Evolutionary conservation across 371 early-diverging fungal genomes (phyloP).

Genomic region (Mortierella sp.): DNA sequence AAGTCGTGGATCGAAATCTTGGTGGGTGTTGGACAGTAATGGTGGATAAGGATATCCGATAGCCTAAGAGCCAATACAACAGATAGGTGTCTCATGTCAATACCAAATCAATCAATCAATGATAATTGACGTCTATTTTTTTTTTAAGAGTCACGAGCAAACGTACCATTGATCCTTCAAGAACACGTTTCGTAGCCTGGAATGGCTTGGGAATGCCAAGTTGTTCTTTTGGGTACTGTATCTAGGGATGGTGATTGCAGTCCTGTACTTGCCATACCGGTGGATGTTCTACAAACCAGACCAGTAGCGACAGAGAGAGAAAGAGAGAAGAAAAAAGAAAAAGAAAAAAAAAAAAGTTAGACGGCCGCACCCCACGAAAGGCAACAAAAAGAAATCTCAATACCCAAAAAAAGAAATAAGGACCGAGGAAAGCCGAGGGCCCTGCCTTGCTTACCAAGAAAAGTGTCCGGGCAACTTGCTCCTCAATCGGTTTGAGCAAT

Average conservation of each 20-base stretch:
- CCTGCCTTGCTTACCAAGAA: conserved; percentile 63
- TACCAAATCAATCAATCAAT: no score
- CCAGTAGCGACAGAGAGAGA: background rate
- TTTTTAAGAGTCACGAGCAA: no score
- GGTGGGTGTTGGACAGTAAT: conserved; percentile 45
- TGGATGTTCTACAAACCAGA: conserved; percentile 25
- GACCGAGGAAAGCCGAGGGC: no score
- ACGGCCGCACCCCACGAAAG: no score
- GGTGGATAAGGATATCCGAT: conserved; percentile 41
- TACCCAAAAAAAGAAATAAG: no score
- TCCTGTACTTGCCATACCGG: conserved; percentile 43
- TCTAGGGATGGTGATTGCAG: conserved; percentile 44
- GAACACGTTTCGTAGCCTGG: conserved; percentile 42
- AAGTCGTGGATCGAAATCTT: conserved; percentile 36
- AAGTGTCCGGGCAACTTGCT: conserved; percentile 63
- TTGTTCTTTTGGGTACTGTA: conserved; percentile 43
- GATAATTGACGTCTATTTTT: no score
- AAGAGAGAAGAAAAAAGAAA: background rate
- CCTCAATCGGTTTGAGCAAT: conserved; percentile 61
- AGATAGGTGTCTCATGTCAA: no score
- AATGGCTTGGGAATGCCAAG: conserved; percentile 38
- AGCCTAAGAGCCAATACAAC: conserved; percentile 23
- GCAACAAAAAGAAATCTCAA: no score
- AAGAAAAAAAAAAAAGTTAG: background rate
- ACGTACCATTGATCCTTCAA: conserved; percentile 50